phyloP scores from a whole-genome alignment of 2,329 filamentous ascomycete genomes.

The Fusarium succisae region DNA sequence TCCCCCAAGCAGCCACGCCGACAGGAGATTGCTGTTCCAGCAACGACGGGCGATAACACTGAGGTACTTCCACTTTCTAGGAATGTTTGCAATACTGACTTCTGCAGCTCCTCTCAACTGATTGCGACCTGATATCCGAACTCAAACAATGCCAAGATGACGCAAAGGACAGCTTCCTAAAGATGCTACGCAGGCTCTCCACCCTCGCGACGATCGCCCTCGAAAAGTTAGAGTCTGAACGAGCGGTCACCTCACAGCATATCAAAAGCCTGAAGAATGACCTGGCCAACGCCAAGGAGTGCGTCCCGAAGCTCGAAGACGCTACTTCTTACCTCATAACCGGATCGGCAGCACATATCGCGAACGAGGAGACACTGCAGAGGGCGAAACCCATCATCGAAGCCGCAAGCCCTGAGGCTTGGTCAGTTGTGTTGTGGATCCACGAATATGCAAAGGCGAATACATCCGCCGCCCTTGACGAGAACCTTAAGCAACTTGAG shows the following conservation, averaged over 20 bases:
- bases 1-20: background rate
- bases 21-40: background rate
- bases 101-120: background rate
- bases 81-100: too few relatives aligned
- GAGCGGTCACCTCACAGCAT: background rate
- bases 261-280: background rate
- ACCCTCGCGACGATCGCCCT: fast-evolving
- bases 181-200: background rate
- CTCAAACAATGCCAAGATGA: background rate
- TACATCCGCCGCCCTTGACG: background rate
- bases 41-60: fast-evolving
- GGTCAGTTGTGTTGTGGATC: background rate
- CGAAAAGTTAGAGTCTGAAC: background rate
- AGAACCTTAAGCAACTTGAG: background rate
- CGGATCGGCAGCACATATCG: background rate
- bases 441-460: background rate
- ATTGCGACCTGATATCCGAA: background rate
- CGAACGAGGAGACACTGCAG: background rate
- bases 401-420: background rate
- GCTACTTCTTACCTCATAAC: background rate
- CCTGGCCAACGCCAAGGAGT: fast-evolving
- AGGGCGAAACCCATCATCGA: background rate
- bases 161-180: background rate
- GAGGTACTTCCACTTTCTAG: too few relatives aligned
- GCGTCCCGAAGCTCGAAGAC: background rate